phyloP scores from a whole-genome alignment of 768 basidiomycete genomes.

The Pisolithus orientalis region DNA sequence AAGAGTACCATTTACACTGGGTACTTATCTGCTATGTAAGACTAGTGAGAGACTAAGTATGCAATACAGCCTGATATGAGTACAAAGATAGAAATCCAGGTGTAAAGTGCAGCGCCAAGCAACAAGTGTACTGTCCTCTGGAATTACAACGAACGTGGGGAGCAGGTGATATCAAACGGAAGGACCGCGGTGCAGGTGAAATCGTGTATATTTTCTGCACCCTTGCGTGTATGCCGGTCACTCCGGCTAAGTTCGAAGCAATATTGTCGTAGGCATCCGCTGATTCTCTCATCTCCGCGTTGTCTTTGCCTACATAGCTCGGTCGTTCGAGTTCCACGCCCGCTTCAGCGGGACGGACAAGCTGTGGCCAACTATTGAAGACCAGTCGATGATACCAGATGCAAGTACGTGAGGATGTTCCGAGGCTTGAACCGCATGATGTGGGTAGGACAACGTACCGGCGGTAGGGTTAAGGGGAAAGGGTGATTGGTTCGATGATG shows the following conservation, averaged over 20 bases:
- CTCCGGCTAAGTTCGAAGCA: too few relatives aligned
- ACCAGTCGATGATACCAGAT: slow-evolving; percentile 15
- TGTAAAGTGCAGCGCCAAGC: too few relatives aligned
- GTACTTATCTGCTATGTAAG: background rate
- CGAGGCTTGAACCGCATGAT: background rate
- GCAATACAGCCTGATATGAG: too few relatives aligned
- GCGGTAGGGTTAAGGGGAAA: slow-evolving; percentile 3
- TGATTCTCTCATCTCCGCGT: background rate
- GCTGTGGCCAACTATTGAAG: slow-evolving; percentile 22
- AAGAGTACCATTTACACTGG: background rate
- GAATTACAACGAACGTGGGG: too few relatives aligned
- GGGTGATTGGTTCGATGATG: background rate
- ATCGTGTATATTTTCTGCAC: background rate
- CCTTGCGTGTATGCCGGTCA: background rate
- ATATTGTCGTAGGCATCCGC: background rate
- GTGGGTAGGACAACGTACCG: background rate
- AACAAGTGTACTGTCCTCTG: too few relatives aligned
- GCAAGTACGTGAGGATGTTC: background rate
- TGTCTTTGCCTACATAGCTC: background rate
- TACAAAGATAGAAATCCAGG: too few relatives aligned
- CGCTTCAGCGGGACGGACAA: slow-evolving; percentile 18
- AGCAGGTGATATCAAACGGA: background rate
- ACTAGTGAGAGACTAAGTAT: too few relatives aligned
- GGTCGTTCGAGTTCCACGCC: slow-evolving; percentile 20
- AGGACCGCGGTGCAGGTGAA: background rate